Percentiles rank a stretch among this genome's conserved stretches.
Evolutionary conservation across 78 protist genomes (phyloP).

Genomic region (Pigoraptor vietnamica): DNA sequence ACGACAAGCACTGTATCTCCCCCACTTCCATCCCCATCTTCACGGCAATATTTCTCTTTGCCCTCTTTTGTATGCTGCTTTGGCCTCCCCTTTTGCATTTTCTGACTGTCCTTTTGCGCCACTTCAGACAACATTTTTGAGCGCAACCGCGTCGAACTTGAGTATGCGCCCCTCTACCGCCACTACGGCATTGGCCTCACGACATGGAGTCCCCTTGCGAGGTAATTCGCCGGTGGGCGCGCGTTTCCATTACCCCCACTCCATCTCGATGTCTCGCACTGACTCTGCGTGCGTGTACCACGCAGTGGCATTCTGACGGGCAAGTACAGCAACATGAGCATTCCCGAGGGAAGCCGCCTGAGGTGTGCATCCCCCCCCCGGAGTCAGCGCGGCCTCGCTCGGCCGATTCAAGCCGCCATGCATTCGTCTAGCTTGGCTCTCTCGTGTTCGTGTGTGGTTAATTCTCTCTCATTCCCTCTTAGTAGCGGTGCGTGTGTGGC

Average conservation of each 20-base stretch:
- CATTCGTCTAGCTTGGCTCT: too few relatives aligned
- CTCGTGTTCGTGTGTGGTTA: too few relatives aligned
- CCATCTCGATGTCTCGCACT: background rate
- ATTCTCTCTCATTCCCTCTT: too few relatives aligned
- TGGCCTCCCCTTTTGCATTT: too few relatives aligned
- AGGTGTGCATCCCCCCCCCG: background rate
- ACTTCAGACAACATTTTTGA: slow-evolving; percentile 21
- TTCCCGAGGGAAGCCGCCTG: slow-evolving; percentile 47
- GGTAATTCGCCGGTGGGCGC: background rate
- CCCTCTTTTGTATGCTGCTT: background rate
- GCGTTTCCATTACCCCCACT: background rate
- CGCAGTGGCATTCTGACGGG: slow-evolving; percentile 43
- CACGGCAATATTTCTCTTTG: too few relatives aligned
- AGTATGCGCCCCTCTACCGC: slow-evolving; percentile 29
- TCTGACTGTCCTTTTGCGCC: too few relatives aligned
- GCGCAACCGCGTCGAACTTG: slow-evolving; percentile 33
- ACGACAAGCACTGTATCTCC: too few relatives aligned
- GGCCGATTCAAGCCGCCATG: too few relatives aligned
- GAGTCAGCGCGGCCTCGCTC: too few relatives aligned
- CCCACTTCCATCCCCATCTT: too few relatives aligned
- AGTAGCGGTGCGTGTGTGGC: too few relatives aligned
- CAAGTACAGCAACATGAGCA: slow-evolving; percentile 26
- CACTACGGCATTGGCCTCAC: slow-evolving; percentile 41
- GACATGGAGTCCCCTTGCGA: slow-evolving; percentile 48
- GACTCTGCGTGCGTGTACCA: background rate